Evolutionary conservation across 2,329 filamentous ascomycete species (phyloP), one percentile per base, ranked within the genome.

Genomic region (Phaeosphaeriaceae sp.): DNA sequence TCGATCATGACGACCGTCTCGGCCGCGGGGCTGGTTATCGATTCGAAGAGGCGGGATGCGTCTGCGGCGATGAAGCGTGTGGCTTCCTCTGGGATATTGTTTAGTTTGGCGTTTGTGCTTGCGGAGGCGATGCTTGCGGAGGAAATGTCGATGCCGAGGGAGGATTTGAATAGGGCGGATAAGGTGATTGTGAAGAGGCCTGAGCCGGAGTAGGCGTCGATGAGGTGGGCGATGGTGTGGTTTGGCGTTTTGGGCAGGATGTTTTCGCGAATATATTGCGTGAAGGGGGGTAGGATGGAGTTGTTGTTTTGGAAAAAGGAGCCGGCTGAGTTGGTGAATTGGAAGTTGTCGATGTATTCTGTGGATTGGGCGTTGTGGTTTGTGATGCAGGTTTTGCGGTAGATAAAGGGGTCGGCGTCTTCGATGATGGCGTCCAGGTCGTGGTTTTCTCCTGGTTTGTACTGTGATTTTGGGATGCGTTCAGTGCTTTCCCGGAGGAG

Each of bases 261-360:
- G 73, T 88, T 84, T 30, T 88, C 81, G 55, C 91, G 89, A 70
- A 97, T 90, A 78, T 95, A 96, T 59, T 85, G 82, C 12, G 92
- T 96, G 75, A 97, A 96, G 13, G 79, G 77, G 23, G 90, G 86
- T 18, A 99, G 87, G 75, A 99, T 97, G 46, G 92, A 95, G 80
- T 97, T 97, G 83, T 99, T 99, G 81, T 99, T 99, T 71, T 99
- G 94, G 83, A 99, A 99, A 79, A 99, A 99, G 43, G 90, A 86
- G 51, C 92, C 92, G 9, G 94, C 94, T 2, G 89, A 90, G 77
- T 96, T 97, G 71, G 87, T 87, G 77, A 99, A 96, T 67, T 87
- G 79, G 77, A 88, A 94, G 72, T 86, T 77, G 67, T 88, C 90
- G 55, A 99, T 84, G 75, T 95, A 97, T 74, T 99, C 94, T 23